Evolutionary conservation across 768 basidiomycete genomes (phyloP).

Genomic region (Fomitopsis pulvina): DNA sequence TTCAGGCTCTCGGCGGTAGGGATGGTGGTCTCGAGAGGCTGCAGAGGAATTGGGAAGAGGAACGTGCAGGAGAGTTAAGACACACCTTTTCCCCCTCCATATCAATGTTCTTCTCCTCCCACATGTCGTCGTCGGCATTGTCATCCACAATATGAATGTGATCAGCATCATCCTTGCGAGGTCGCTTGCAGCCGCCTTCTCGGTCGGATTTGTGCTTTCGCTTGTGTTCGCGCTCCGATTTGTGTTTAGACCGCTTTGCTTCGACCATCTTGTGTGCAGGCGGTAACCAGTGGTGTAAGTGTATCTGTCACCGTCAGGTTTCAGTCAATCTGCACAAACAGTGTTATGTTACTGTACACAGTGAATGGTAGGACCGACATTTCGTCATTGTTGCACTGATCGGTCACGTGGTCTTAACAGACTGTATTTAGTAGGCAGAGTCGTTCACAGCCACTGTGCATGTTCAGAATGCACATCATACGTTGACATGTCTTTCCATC

Average conservation of each 20-base stretch:
- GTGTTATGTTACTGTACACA: too few relatives aligned
- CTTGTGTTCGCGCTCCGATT: conserved; percentile 38
- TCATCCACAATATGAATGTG: conserved; percentile 59
- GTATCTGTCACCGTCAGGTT: too few relatives aligned
- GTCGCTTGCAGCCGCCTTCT: conserved; percentile 28
- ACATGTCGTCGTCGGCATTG: conserved; percentile 68
- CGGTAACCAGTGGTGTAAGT: too few relatives aligned
- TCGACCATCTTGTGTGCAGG: not conserved
- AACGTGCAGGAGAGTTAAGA: conserved; percentile 9
- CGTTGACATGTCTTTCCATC: too few relatives aligned
- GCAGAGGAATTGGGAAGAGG: not conserved
- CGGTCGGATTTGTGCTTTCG: conserved; percentile 49
- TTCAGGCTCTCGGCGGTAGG: conserved; percentile 70
- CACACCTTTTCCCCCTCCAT: conserved; percentile 70
- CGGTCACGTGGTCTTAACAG: not conserved
- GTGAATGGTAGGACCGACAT: too few relatives aligned
- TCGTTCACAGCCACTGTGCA: too few relatives aligned
- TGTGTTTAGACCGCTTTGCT: conserved; percentile 28
- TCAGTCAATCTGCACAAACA: too few relatives aligned
- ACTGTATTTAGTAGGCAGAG: not conserved
- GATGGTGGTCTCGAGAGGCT: conserved; percentile 68
- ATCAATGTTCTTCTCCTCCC: conserved; percentile 85
- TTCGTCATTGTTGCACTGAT: not conserved
- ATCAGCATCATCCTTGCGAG: conserved; percentile 28
- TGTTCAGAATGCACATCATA: too few relatives aligned